A percentile compares a stretch with the other conserved stretches of the same genome.
These are phyloP conservation scores for Pezicula radicicola DNA, from an alignment of 2,329 filamentous ascomycete genomes.

Conservation along the genomic window DNA sequence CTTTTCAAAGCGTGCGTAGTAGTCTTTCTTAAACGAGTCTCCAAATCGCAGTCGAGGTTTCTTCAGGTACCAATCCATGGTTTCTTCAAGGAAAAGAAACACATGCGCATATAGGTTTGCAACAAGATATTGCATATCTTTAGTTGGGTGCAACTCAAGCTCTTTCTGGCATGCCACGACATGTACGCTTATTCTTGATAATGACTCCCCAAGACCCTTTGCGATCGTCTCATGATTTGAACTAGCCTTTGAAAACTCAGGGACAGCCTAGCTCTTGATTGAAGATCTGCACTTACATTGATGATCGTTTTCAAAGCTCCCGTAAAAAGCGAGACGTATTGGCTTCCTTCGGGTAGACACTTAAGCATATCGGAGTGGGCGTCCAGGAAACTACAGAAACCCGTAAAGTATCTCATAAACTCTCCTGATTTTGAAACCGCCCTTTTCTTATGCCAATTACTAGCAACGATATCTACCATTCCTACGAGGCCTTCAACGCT, in stretches of 20 bases:
- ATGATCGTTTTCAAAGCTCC: constrained; percentile 16
- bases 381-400: constrained; percentile 12
- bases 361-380: constrained; percentile 16
- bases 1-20: constrained; percentile 17
- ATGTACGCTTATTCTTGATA: constrained; percentile 19
- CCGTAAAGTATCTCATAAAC: constrained; percentile 12
- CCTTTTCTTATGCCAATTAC: constrained; percentile 13
- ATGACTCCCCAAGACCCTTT: constrained; percentile 12
- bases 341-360: constrained; percentile 16
- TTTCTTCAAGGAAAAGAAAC: constrained; percentile 20
- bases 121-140: constrained; percentile 13
- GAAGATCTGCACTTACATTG: constrained; percentile 13
- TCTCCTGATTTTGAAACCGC: constrained; percentile 9
- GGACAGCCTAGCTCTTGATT: background rate
- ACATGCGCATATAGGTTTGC: constrained; percentile 21
- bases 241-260: constrained; percentile 5
- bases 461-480: constrained; percentile 11
- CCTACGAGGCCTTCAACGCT: constrained; percentile 11
- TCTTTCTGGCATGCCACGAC: constrained; percentile 16
- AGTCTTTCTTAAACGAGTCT: constrained; percentile 17
- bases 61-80: constrained; percentile 20
- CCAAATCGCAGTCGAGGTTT: constrained; percentile 11
- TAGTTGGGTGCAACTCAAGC: constrained; percentile 13
- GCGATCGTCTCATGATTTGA: constrained; percentile 21
- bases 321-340: constrained; percentile 21